These are phyloP conservation scores for Hymenochaete sp. DNA, from an alignment of 1,284 basidiomycete species.

Conservation along the genomic window DNA sequence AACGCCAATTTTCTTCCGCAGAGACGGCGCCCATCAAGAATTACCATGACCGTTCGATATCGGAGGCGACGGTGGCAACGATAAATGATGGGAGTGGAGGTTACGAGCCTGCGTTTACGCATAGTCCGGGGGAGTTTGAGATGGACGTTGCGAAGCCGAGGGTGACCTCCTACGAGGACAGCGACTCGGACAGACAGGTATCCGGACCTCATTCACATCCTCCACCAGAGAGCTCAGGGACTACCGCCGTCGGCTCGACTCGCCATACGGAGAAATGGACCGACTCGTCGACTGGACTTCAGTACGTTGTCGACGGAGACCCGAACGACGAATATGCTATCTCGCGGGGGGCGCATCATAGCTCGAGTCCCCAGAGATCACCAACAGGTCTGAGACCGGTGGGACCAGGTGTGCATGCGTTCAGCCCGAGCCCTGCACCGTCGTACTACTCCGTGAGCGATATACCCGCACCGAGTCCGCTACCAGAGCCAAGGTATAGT, in stretches of 20 bases:
- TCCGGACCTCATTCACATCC: too few species aligned
- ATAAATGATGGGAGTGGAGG: too few species aligned
- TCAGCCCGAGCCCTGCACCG: conserved; percentile 21
- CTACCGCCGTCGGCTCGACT: conserved; percentile 1
- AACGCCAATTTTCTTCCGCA: conserved; percentile 30
- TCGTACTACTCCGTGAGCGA: conserved; percentile 71
- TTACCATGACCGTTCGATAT: conserved; percentile 43
- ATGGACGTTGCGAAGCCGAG: too few species aligned
- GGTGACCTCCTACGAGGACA: too few species aligned
- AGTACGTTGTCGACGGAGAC: conserved; percentile 15
- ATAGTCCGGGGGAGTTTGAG: conserved; percentile 27
- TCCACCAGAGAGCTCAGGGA: too few species aligned
- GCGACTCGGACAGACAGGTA: too few species aligned
- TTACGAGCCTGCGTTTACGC: conserved; percentile 39
- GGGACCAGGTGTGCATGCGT: conserved; percentile 19
- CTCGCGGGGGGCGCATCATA: conserved; percentile 14
- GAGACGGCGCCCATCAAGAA: conserved; percentile 54
- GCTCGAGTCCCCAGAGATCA: too few species aligned
- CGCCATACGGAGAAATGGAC: conserved; percentile 4
- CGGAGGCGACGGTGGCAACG: conserved; percentile 40
- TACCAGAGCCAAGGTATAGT: conserved; percentile 45
- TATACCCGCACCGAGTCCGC: conserved; percentile 51
- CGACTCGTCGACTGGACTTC: not conserved
- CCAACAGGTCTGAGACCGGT: conserved; percentile 8
- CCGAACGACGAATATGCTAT: conserved; percentile 9